phyloP scores from a whole-genome alignment of 805 yeast species.

The Lachancea lanzarotensis region DNA sequence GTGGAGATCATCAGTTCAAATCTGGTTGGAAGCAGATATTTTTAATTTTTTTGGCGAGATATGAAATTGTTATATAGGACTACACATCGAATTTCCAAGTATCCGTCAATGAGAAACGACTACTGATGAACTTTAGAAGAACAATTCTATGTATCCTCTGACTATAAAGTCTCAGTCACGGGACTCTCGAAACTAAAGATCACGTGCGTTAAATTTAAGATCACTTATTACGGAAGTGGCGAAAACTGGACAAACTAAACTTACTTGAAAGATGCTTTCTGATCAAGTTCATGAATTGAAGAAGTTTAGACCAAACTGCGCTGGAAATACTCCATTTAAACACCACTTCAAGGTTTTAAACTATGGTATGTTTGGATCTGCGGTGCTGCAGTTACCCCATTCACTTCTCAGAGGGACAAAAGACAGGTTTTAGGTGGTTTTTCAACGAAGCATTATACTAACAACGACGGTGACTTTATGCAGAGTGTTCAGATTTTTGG shows the following conservation, averaged over 20 bases:
- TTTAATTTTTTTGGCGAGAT: constrained; percentile 16
- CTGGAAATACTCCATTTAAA: no score
- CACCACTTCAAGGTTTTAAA: background rate
- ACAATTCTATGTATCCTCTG: no score
- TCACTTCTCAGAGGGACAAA: background rate
- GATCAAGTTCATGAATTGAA: background rate
- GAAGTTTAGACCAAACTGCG: background rate
- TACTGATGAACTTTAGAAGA: no score
- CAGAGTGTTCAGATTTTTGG: constrained; percentile 81
- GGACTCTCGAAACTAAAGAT: no score
- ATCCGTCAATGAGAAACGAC: no score
- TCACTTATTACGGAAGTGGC: constrained; percentile 5
- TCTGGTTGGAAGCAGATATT: constrained; percentile 57
- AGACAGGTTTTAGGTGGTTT: no score
- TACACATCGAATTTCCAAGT: no score
- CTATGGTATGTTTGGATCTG: background rate
- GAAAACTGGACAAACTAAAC: background rate
- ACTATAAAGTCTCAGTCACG: no score
- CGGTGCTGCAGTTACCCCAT: background rate
- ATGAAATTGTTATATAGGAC: no score
- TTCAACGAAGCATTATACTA: background rate
- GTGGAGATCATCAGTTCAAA: constrained; percentile 79
- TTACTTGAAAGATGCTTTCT: background rate
- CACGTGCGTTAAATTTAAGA: background rate
- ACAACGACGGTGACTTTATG: background rate